phyloP scores from a whole-genome alignment of 306 rosid species.

The Cicer chorassanicum region DNA sequence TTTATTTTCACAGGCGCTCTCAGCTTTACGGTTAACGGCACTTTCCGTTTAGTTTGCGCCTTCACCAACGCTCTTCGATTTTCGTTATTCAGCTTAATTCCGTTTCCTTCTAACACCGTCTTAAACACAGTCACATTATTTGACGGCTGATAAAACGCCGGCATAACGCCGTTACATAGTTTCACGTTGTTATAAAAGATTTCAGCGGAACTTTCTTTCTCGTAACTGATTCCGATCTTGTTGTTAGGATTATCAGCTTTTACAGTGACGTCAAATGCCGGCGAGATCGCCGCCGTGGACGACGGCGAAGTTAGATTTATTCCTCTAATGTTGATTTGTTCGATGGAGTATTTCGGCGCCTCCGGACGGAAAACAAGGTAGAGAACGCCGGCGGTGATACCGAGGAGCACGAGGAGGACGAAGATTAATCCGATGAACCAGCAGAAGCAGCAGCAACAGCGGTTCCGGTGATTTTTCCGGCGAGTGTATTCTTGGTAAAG shows the following conservation, averaged over 20 bases:
- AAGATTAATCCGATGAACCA: constrained; percentile 50
- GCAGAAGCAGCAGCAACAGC: constrained; percentile 55
- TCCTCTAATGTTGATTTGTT: constrained; percentile 52
- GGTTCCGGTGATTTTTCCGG: constrained; percentile 42
- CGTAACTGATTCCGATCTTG: constrained; percentile 73
- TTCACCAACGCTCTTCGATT: constrained; percentile 41
- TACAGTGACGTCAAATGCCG: constrained; percentile 58
- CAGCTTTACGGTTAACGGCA: constrained; percentile 57
- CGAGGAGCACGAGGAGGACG: constrained; percentile 50
- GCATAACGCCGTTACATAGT: constrained; percentile 60
- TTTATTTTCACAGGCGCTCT: constrained; percentile 64
- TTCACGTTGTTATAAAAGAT: constrained; percentile 49
- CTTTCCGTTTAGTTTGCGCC: constrained; percentile 51
- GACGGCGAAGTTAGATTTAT: constrained; percentile 51
- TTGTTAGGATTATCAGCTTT: constrained; percentile 65
- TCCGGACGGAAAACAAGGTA: constrained; percentile 68
- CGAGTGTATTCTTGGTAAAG: constrained; percentile 54
- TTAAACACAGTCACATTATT: constrained; percentile 62
- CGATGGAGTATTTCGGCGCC: constrained; percentile 60
- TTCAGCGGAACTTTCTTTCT: constrained; percentile 54
- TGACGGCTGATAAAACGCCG: constrained; percentile 71
- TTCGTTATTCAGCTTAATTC: constrained; percentile 44
- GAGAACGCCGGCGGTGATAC: constrained; percentile 52
- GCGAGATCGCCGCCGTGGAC: constrained; percentile 47
- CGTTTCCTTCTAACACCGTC: constrained; percentile 57